phyloP scores from a whole-genome alignment of 2,329 filamentous ascomycete species.

The Kalmusia sp. region DNA sequence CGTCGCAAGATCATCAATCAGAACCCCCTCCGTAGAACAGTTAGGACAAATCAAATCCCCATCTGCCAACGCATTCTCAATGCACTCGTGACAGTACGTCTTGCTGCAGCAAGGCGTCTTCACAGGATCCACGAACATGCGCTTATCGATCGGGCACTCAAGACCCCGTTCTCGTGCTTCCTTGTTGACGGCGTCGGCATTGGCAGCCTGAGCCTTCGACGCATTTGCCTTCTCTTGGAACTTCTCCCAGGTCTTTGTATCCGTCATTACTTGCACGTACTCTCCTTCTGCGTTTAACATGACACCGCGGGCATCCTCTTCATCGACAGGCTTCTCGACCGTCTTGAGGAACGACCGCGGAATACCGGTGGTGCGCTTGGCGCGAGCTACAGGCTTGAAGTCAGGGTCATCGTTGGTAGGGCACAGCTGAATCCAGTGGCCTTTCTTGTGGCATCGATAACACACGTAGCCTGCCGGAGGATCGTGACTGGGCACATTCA shows the following conservation, averaged over 20 bases:
- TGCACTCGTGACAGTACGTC: constrained; percentile 99
- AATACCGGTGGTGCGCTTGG: constrained; percentile 97
- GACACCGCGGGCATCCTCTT: constrained; percentile 85
- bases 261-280: constrained; percentile 94
- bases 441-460: constrained; percentile 94
- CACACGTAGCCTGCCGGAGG: constrained; percentile 95
- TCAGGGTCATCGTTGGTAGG: constrained; percentile 98
- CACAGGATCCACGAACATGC: constrained; percentile 97
- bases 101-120: constrained; percentile 98
- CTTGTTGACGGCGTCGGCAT: constrained; percentile 78
- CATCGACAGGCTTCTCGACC: constrained; percentile 87
- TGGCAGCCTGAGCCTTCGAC: constrained; percentile 81
- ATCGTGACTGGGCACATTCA: constrained; percentile 87
- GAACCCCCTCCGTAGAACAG: constrained; percentile 87
- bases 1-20: constrained; percentile 86
- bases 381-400: constrained; percentile 89
- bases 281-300: constrained; percentile 99
- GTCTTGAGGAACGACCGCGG: constrained; percentile 94
- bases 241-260: constrained; percentile 95
- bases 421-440: constrained; percentile 98
- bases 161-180: constrained; percentile 87
- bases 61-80: constrained; percentile 97
- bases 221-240: constrained; percentile 94
- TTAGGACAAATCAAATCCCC: constrained; percentile 96
- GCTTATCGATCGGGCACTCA: constrained; percentile 95